Conservation (phyloP, 805 yeast genomes). For the Candida methanosorbosa region DNA sequence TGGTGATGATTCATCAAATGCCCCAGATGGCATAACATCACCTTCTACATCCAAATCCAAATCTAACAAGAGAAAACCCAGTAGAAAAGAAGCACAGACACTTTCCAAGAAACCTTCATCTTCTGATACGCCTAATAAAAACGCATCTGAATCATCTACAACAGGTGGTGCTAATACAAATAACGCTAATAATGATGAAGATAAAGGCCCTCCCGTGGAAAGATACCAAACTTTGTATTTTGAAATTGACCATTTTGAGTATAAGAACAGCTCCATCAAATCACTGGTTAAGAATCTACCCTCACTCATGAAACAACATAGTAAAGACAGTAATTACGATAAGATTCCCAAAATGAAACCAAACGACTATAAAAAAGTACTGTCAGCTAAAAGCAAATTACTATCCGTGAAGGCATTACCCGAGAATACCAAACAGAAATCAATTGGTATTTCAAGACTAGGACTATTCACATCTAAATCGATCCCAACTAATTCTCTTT, state of each 20-base stretch:
- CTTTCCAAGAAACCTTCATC: too few relatives aligned
- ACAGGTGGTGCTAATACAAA: too few relatives aligned
- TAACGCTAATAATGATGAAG: conserved; percentile 25
- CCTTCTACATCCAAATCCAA: conserved; percentile 16
- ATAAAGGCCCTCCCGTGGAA: conserved; percentile 34
- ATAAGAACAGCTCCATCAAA: too few relatives aligned
- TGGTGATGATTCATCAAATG: too few relatives aligned
- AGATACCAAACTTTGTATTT: conserved; percentile 46
- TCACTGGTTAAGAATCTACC: conserved; percentile 19
- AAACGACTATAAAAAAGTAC: conserved; percentile 4
- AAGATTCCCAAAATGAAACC: conserved; percentile 15
- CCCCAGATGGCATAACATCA: too few relatives aligned
- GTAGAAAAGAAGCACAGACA: too few relatives aligned
- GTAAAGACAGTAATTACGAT: conserved; percentile 12
- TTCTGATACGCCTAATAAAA: too few relatives aligned
- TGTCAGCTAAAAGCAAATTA: neutral
- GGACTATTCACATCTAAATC: conserved; percentile 43
- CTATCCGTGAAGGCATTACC: conserved; percentile 43
- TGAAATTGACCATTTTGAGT: too few relatives aligned
- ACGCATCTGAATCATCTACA: too few relatives aligned
- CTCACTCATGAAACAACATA: conserved; percentile 13
- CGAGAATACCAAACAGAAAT: conserved; percentile 50
- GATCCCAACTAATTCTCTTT: conserved; percentile 37
- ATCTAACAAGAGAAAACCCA: too few relatives aligned
- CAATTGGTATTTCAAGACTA: conserved; percentile 59